Evolutionary conservation across 2,329 filamentous ascomycete species (phyloP).

Genomic region (Herpotrichia juniperi): DNA sequence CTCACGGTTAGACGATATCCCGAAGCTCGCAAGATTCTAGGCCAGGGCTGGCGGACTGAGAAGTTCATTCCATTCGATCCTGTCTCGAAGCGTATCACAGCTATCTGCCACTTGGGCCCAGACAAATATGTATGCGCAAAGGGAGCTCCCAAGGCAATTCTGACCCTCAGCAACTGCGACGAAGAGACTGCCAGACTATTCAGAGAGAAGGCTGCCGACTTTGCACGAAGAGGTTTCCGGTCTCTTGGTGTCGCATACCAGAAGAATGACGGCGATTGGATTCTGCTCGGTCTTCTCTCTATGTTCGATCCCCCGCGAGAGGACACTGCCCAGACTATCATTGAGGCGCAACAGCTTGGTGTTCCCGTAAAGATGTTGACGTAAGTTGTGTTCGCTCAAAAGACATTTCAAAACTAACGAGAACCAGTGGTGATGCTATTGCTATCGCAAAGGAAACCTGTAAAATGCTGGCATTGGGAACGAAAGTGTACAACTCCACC

Average conservation of each 20-base stretch:
- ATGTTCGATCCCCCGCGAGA: conserved; percentile 83
- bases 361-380: conserved; percentile 83
- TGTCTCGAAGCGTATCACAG: conserved; percentile 79
- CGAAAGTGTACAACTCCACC: conserved; percentile 82
- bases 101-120: conserved; percentile 70
- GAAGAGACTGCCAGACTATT: conserved; percentile 70
- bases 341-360: conserved; percentile 77
- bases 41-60: conserved; percentile 76
- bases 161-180: conserved; percentile 71
- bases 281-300: conserved; percentile 76
- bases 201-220: conserved; percentile 75
- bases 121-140: conserved; percentile 77
- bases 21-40: conserved; percentile 76
- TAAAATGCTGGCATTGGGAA: conserved; percentile 80
- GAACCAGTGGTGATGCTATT: conserved; percentile 69
- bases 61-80: conserved; percentile 81
- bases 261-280: conserved; percentile 76
- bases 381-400: conserved; percentile 13
- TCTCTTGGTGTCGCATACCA: conserved; percentile 80
- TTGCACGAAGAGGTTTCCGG: conserved; percentile 80
- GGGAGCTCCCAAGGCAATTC: conserved; percentile 77
- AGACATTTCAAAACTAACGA: background rate
- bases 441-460: conserved; percentile 82
- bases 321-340: conserved; percentile 78
- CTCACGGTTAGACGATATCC: conserved; percentile 77